Conservation (phyloP, 2,329 filamentous ascomycete species). For the Monosporascus sp. region DNA sequence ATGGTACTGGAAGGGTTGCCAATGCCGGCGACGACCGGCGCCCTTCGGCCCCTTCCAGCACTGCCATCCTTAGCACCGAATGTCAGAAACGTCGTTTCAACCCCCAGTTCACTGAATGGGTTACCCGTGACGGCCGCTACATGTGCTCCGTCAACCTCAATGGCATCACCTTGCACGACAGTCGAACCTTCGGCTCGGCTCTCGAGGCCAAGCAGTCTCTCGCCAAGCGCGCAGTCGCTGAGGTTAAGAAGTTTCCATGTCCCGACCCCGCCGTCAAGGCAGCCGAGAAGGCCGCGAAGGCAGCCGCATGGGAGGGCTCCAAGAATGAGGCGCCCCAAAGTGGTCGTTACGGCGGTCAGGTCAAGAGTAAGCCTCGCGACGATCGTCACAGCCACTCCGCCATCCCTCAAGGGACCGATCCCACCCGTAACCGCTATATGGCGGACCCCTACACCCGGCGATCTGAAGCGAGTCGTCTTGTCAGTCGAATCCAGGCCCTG, state of each 20-base stretch:
- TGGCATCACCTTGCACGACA: conserved; percentile 7
- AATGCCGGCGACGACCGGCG: not conserved
- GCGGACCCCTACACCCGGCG: not conserved
- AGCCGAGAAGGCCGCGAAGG: conserved; percentile 1
- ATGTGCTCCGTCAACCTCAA: conserved; percentile 18
- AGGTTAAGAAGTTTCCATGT: conserved; percentile 8
- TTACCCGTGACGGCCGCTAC: conserved; percentile 3
- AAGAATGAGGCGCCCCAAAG: not conserved
- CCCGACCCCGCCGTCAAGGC: conserved; percentile 1
- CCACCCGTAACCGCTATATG: not conserved
- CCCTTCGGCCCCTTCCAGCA: not conserved
- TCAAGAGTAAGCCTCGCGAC: not conserved
- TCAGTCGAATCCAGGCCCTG: conserved; percentile 12
- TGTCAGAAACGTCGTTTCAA: conserved; percentile 26
- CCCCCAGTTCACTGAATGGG: conserved; percentile 17
- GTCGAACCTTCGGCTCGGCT: conserved; percentile 3
- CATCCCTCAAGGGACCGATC: not conserved
- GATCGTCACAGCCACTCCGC: not conserved
- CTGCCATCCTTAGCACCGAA: conserved; percentile 10
- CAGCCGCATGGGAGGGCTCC: not conserved
- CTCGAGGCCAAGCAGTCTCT: conserved; percentile 18
- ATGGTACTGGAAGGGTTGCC: not conserved
- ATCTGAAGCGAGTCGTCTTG: conserved; percentile 10
- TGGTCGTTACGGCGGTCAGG: not conserved
- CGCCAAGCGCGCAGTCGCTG: conserved; percentile 11